phyloP scores from a whole-genome alignment of 805 yeast genomes.

The Monosporozyma siamensis region DNA sequence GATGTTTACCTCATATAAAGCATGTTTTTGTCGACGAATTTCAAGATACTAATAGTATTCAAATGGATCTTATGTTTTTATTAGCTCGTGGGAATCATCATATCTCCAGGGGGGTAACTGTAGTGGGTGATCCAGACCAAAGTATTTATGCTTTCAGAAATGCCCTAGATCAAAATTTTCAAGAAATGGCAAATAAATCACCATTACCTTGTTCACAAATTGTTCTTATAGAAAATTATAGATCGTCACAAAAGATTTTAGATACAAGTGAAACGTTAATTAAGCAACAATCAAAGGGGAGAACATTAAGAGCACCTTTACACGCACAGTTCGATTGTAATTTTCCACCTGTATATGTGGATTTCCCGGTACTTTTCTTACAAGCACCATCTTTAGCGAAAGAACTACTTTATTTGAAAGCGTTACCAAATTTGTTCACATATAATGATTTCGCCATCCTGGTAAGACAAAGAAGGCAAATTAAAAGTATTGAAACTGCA shows the following conservation, averaged over 20 bases:
- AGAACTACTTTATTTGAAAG: constrained; percentile 42
- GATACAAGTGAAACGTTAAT: constrained; percentile 56
- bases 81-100: constrained; percentile 37
- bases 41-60: constrained; percentile 81
- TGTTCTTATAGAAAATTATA: constrained; percentile 58
- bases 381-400: constrained; percentile 55
- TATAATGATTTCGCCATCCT: constrained; percentile 64
- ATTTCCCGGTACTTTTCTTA: constrained; percentile 33
- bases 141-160: constrained; percentile 83
- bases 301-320: constrained; percentile 35
- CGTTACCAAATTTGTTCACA: constrained; percentile 37
- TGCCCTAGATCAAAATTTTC: constrained; percentile 64
- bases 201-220: constrained; percentile 31
- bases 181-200: constrained; percentile 38
- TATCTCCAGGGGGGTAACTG: constrained; percentile 51
- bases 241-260: constrained; percentile 66
- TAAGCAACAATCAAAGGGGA: constrained; percentile 40
- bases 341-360: constrained; percentile 40
- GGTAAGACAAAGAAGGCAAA: constrained; percentile 53
- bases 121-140: constrained; percentile 96
- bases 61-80: constrained; percentile 54
- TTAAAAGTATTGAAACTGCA: constrained; percentile 56
- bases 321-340: constrained; percentile 37
- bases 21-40: constrained; percentile 90
- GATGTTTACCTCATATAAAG: constrained; percentile 41